These are phyloP conservation scores for Pistacia integerrima DNA, from an alignment of 345 rosid genomes.

Conservation along the genomic window DNA sequence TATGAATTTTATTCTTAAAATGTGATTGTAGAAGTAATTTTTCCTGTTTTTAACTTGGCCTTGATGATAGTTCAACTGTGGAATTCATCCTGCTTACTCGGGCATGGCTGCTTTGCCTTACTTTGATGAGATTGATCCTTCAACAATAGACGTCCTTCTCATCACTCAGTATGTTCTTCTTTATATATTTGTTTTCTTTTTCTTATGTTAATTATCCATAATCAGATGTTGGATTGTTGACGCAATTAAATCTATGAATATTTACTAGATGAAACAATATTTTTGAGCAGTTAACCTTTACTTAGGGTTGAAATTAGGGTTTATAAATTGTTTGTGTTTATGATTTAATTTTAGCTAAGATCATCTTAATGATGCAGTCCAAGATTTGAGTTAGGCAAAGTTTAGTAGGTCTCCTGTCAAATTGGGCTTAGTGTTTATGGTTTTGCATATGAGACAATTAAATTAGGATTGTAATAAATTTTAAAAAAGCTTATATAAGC, in stretches of 20 bases:
- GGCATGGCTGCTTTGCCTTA: constrained; percentile 97
- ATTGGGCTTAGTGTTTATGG: neutral
- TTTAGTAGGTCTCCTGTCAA: neutral
- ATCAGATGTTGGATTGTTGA: neutral
- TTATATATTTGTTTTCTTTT: neutral
- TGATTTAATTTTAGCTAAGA: neutral
- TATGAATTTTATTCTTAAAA: neutral
- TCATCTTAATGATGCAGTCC: neutral
- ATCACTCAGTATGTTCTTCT: constrained; percentile 70
- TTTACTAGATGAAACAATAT: neutral
- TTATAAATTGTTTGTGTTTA: neutral
- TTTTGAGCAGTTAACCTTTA: neutral
- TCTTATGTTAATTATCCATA: neutral
- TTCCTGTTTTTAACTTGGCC: neutral
- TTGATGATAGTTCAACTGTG: constrained; percentile 79
- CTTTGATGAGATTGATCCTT: constrained; percentile 96
- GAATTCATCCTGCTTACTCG: constrained; percentile 84
- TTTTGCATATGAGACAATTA: neutral
- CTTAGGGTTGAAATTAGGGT: neutral
- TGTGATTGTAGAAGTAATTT: neutral
- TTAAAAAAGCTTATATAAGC: neutral
- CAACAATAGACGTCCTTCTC: constrained; percentile 79
- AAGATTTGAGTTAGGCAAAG: neutral
- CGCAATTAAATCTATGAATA: neutral
- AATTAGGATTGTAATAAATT: neutral